Conservation (phyloP, 2,329 filamentous ascomycete genomes). For the Ophiostoma angusticollis region DNA sequence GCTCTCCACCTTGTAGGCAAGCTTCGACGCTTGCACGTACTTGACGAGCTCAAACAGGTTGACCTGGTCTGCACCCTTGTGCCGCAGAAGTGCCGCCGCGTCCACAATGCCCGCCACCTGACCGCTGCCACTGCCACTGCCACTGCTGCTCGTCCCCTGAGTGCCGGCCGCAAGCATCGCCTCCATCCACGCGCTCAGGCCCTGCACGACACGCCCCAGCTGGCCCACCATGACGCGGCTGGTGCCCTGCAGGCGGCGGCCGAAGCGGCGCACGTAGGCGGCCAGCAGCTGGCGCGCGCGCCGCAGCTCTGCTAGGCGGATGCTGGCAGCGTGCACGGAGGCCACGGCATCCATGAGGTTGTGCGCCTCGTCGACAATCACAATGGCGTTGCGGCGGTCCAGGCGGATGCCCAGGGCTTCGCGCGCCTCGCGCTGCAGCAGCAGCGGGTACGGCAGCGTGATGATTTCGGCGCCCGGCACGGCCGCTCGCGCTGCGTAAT, state of each 20-base stretch:
- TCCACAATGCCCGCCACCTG: constrained; percentile 52
- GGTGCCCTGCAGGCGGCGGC: constrained; percentile 75
- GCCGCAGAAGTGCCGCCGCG: constrained; percentile 58
- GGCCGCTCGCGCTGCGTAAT: constrained; percentile 83
- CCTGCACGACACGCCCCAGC: constrained; percentile 70
- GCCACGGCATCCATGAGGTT: constrained; percentile 94
- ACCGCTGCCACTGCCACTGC: not conserved
- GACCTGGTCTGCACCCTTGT: constrained; percentile 87
- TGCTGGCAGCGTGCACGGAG: constrained; percentile 68
- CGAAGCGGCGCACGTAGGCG: constrained; percentile 75
- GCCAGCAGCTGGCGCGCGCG: constrained; percentile 63
- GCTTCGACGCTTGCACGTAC: constrained; percentile 82
- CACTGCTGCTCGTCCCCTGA: too few relatives aligned
- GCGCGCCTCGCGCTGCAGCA: constrained; percentile 75
- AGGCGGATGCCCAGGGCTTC: constrained; percentile 79
- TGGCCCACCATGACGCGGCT: constrained; percentile 88
- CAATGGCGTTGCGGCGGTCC: constrained; percentile 56
- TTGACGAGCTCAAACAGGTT: constrained; percentile 79
- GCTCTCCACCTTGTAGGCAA: constrained; percentile 88
- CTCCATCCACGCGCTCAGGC: constrained; percentile 57
- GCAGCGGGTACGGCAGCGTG: constrained; percentile 80
- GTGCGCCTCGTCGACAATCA: constrained; percentile 96
- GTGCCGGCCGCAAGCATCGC: constrained; percentile 37
- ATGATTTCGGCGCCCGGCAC: constrained; percentile 81
- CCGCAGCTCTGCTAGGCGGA: constrained; percentile 60